A percentile compares a stretch with the other conserved stretches of the same genome.
Evolutionary conservation across 129 eudicot genomes (phyloP).

Genomic region (Lactuca sativa): DNA sequence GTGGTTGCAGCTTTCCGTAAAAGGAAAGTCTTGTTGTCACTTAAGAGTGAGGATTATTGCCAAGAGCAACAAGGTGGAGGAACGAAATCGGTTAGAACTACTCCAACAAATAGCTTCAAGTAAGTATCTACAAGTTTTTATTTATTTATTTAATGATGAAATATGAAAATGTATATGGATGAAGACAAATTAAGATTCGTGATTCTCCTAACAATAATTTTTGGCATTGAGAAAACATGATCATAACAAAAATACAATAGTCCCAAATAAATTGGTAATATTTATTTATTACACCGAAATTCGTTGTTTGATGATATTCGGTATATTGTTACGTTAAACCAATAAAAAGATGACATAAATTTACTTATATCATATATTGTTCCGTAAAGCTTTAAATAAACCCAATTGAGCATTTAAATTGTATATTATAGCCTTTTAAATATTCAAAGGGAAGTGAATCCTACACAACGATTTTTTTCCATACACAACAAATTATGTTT

Average conservation of each 20-base stretch:
- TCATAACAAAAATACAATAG: not conserved
- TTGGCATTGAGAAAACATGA: not conserved
- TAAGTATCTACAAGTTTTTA: constrained; percentile 5
- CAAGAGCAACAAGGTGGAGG: constrained; percentile 11
- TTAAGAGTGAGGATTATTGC: constrained; percentile 26
- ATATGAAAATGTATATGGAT: not conserved
- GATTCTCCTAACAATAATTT: not conserved
- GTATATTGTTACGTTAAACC: too few relatives aligned
- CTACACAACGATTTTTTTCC: too few relatives aligned
- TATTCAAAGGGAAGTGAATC: too few relatives aligned
- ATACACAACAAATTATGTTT: too few relatives aligned
- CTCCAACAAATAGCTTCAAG: constrained; percentile 45
- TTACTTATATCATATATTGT: not conserved
- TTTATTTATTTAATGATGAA: not conserved
- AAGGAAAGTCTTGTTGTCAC: constrained; percentile 27
- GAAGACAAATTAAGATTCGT: not conserved
- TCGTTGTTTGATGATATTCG: not conserved
- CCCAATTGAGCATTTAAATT: not conserved
- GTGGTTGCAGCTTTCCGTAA: constrained; percentile 40
- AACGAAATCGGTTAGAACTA: constrained; percentile 2
- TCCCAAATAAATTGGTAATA: not conserved
- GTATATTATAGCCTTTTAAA: not conserved
- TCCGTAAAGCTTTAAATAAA: not conserved
- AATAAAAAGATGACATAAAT: too few relatives aligned
- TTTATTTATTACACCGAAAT: not conserved